phyloP scores from a whole-genome alignment of 1,284 basidiomycete species.

The Golubevia pallescens region DNA sequence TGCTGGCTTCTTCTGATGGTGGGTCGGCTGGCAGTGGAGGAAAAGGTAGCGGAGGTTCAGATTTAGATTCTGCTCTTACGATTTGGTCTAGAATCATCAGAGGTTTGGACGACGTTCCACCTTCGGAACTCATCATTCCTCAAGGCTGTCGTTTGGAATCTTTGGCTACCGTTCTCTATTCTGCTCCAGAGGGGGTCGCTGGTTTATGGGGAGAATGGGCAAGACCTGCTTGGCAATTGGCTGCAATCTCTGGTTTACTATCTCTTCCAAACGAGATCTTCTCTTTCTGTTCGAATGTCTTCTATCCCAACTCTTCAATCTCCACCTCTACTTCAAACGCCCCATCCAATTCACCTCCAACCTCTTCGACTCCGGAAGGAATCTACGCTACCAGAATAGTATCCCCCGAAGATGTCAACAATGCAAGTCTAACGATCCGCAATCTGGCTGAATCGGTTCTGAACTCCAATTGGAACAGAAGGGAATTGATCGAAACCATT shows the following conservation, averaged over 20 bases:
- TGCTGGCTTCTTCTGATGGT: constrained; percentile 23
- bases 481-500: constrained; percentile 88
- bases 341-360: constrained; percentile 7
- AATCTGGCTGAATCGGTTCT: constrained; percentile 83
- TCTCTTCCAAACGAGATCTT: constrained; percentile 85
- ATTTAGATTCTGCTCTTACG: constrained; percentile 69
- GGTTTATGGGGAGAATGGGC: constrained; percentile 71
- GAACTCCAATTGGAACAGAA: constrained; percentile 88
- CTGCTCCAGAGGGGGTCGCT: constrained; percentile 66
- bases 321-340: constrained; percentile 27
- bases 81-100: constrained; percentile 64
- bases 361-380: constrained; percentile 3
- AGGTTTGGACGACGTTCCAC: constrained; percentile 65
- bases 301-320: constrained; percentile 70
- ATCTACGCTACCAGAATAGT: constrained; percentile 22
- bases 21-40: constrained; percentile 26
- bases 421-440: constrained; percentile 76
- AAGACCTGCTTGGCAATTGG: constrained; percentile 83
- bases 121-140: constrained; percentile 65
- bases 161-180: constrained; percentile 58
- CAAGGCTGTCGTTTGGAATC: constrained; percentile 56
- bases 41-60: constrained; percentile 65
- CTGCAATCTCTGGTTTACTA: constrained; percentile 83
- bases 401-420: constrained; percentile 27
- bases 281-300: constrained; percentile 85